Evolutionary conservation across 1,284 basidiomycete species (phyloP).

Genomic region (Earliella scabrosa): DNA sequence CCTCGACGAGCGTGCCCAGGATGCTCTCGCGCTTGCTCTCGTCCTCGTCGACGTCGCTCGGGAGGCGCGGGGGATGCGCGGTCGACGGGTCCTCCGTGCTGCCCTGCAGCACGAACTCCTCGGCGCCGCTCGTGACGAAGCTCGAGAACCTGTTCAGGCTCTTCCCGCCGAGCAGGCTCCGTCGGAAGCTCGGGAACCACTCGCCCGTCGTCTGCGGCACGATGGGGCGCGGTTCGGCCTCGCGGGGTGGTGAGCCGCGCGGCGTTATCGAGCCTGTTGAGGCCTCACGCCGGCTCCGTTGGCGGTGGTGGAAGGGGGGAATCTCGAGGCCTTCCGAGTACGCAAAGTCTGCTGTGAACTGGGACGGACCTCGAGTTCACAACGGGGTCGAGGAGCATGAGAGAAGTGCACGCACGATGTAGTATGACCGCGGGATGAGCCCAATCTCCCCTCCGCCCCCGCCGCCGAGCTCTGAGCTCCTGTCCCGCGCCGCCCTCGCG

Average conservation of each 20-base stretch:
- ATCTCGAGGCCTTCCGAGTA: conserved; percentile 50
- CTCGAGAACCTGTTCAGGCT: conserved; percentile 81
- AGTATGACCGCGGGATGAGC: conserved; percentile 71
- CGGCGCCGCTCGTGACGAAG: conserved; percentile 85
- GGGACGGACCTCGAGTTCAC: not conserved
- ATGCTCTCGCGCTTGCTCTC: conserved; percentile 20
- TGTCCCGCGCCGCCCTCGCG: conserved; percentile 13
- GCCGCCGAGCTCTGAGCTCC: conserved; percentile 33
- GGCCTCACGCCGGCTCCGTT: conserved; percentile 40
- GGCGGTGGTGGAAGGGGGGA: conserved; percentile 29
- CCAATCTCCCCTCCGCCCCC: conserved; percentile 63
- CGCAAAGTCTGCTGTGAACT: conserved; percentile 69
- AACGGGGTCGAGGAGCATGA: not conserved
- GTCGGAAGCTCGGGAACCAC: conserved; percentile 73
- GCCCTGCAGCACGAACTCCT: conserved; percentile 78
- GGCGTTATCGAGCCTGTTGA: conserved; percentile 58
- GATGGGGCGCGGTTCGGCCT: conserved; percentile 47
- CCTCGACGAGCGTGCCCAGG: conserved; percentile 47
- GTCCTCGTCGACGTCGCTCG: conserved; percentile 33
- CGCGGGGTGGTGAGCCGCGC: conserved; percentile 47
- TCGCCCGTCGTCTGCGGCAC: conserved; percentile 78
- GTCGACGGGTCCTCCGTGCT: conserved; percentile 30
- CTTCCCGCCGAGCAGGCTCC: conserved; percentile 75
- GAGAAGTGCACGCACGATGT: conserved; percentile 52
- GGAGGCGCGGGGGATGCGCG: conserved; percentile 5